These are phyloP conservation scores for Fraxinus angustifolia DNA, from an alignment of 305 asterid species.

Conservation along the genomic window DNA sequence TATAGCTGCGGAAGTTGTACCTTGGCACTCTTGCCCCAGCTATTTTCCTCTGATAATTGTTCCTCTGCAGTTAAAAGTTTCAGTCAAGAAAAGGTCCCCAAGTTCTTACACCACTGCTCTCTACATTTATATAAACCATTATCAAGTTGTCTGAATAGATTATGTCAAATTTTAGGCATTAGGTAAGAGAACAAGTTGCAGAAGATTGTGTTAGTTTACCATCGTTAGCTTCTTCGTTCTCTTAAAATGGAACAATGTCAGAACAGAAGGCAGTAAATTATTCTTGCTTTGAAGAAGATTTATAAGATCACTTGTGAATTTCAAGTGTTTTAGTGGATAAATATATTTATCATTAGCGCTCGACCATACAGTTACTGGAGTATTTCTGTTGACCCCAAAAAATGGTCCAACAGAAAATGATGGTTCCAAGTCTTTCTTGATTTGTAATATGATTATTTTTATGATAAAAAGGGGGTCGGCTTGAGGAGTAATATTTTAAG, in stretches of 20 bases:
- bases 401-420: too few relatives aligned
- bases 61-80: constrained; percentile 56
- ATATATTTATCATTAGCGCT: constrained; percentile 26
- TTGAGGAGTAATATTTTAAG: too few relatives aligned
- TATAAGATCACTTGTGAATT: too few relatives aligned
- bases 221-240: constrained; percentile 16
- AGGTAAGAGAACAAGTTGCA: constrained; percentile 23
- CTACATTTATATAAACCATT: constrained; percentile 27
- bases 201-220: constrained; percentile 24
- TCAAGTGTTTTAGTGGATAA: neutral
- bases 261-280: neutral
- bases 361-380: constrained; percentile 28
- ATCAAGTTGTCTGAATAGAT: neutral
- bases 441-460: too few relatives aligned
- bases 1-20: constrained; percentile 12
- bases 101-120: constrained; percentile 30
- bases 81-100: constrained; percentile 64
- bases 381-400: neutral
- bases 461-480: too few relatives aligned
- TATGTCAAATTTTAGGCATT: neutral
- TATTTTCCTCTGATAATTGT: constrained; percentile 30
- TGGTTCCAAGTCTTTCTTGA: too few relatives aligned
- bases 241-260: constrained; percentile 24
- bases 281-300: neutral
- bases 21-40: constrained; percentile 43